These are phyloP conservation scores for Ophiostoma populinum DNA, from an alignment of 2,329 filamentous ascomycete species.

Conservation along the genomic window DNA sequence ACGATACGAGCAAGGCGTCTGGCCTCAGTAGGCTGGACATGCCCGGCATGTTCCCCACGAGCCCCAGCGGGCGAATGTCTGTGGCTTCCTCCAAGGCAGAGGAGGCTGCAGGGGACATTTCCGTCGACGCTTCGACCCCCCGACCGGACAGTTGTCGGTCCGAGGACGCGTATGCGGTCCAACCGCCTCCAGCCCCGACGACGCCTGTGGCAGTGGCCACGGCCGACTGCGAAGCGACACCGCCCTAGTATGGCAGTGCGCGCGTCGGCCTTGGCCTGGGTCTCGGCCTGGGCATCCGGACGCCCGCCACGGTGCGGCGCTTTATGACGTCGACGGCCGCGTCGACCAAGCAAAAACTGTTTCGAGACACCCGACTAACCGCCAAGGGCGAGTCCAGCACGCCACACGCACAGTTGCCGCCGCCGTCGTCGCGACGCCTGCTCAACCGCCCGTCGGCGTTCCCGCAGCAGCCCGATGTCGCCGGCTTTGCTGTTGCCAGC, in stretches of 20 bases:
- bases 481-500: constrained; percentile 46
- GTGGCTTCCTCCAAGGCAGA: too few species aligned
- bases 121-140: too few species aligned
- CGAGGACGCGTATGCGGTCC: constrained; percentile 19
- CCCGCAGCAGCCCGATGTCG: constrained; percentile 59
- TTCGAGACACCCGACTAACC: constrained; percentile 14
- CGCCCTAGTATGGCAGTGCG: background rate
- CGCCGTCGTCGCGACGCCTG: constrained; percentile 41
- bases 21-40: constrained; percentile 11
- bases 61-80: constrained; percentile 9
- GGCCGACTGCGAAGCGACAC: background rate
- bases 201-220: background rate
- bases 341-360: constrained; percentile 22
- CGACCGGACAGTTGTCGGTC: constrained; percentile 28
- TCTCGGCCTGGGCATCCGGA: constrained; percentile 5
- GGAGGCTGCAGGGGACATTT: too few species aligned
- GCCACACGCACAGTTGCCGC: constrained; percentile 20
- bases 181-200: background rate
- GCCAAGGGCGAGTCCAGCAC: constrained; percentile 28
- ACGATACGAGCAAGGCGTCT: too few species aligned
- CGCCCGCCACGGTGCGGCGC: constrained; percentile 17
- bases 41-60: constrained; percentile 12
- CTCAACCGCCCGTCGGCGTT: constrained; percentile 53
- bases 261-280: too few species aligned
- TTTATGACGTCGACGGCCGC: constrained; percentile 29